phyloP scores from a whole-genome alignment of 75 land plant species.

The Chamaecyparis obtusa region DNA sequence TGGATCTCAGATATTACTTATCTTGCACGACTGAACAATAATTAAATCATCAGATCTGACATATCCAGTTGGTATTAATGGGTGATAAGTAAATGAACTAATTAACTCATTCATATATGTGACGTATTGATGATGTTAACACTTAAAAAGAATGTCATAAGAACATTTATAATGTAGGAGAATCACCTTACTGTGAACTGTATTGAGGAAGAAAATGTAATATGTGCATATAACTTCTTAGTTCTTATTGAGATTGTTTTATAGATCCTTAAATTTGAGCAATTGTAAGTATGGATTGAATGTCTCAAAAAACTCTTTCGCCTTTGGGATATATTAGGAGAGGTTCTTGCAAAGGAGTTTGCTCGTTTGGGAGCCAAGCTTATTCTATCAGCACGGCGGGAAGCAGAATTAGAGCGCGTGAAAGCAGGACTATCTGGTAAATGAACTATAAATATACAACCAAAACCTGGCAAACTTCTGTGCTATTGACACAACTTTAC shows the following conservation, averaged over 20 bases:
- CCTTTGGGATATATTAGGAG: slow-evolving; percentile 34
- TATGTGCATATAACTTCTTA: not conserved
- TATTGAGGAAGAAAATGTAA: not conserved
- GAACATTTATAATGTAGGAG: not conserved
- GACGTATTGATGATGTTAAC: not conserved
- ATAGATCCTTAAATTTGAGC: too few relatives aligned
- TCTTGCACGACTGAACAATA: not conserved
- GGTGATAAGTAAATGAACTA: not conserved
- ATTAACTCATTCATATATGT: slow-evolving; percentile 1
- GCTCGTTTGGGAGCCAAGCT: slow-evolving; percentile 78
- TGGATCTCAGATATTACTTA: not conserved
- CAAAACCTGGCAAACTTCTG: not conserved
- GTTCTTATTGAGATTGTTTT: not conserved
- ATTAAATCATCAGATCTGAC: not conserved
- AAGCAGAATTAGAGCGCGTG: slow-evolving; percentile 69
- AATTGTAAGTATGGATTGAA: not conserved
- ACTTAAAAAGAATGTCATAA: not conserved
- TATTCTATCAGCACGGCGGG: slow-evolving; percentile 76
- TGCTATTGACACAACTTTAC: not conserved
- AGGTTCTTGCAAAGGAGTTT: slow-evolving; percentile 83
- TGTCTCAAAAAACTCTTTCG: not conserved
- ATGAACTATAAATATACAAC: not conserved
- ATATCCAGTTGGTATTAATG: not conserved
- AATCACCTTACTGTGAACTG: not conserved
- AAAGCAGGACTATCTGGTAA: slow-evolving; percentile 55